phyloP scores from a whole-genome alignment of 441 rosid species.

The Dalechampia spathulata region DNA sequence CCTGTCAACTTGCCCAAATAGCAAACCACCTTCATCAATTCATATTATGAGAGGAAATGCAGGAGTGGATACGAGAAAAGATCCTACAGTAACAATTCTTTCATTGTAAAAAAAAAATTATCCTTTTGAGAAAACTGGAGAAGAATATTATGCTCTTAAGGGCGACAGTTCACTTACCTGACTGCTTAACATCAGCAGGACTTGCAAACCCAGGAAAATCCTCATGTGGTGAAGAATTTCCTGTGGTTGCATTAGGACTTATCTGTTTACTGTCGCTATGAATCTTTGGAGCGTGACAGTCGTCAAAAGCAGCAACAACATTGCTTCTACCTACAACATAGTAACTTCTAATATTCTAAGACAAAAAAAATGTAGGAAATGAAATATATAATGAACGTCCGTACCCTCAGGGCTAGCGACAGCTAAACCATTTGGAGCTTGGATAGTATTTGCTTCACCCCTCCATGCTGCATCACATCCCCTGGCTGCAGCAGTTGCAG shows the following conservation, averaged over 20 bases:
- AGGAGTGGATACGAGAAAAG: background rate
- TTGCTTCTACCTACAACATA: constrained; percentile 41
- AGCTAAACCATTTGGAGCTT: constrained; percentile 36
- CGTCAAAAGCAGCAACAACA: constrained; percentile 32
- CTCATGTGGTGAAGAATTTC: constrained; percentile 43
- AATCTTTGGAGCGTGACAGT: constrained; percentile 27
- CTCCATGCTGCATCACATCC: constrained; percentile 42
- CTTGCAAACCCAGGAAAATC: constrained; percentile 76
- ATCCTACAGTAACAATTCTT: too few relatives aligned
- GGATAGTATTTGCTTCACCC: constrained; percentile 40
- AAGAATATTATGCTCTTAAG: constrained; percentile 1
- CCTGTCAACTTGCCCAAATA: background rate
- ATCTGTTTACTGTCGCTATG: constrained; percentile 26
- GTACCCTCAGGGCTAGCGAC: constrained; percentile 30
- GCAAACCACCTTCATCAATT: background rate
- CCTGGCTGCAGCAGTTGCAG: constrained; percentile 32
- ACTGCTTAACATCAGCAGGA: constrained; percentile 45
- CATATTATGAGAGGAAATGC: constrained; percentile 1
- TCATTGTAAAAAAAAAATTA: too few relatives aligned
- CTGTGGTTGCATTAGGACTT: constrained; percentile 31
- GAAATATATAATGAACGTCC: constrained; percentile 5
- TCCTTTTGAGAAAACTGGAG: too few relatives aligned
- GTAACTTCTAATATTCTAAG: constrained; percentile 17
- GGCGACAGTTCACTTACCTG: constrained; percentile 40
- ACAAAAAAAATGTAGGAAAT: constrained; percentile 1